These are phyloP conservation scores for Beauveria australis DNA, from an alignment of 2,329 filamentous ascomycete genomes.

Conservation along the genomic window DNA sequence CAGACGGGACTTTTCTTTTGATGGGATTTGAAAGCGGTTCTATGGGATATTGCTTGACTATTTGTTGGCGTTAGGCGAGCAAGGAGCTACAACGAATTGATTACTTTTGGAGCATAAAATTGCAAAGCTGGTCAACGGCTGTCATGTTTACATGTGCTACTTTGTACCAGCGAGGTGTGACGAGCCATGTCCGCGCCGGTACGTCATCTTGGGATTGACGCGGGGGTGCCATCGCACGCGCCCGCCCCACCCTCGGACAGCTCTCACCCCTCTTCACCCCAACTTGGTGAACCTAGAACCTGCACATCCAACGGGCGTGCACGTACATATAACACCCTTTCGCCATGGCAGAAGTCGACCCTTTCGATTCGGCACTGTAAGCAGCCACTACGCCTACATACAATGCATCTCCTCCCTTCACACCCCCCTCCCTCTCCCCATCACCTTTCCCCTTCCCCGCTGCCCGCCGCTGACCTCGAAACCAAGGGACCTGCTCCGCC, in stretches of 20 bases:
- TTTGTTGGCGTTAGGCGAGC: background rate
- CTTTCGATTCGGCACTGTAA: conserved; percentile 71
- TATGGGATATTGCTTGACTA: background rate
- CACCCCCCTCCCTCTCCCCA: conserved; percentile 9
- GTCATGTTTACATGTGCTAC: background rate
- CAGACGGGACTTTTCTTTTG: background rate
- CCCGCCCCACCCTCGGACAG: conserved; percentile 1
- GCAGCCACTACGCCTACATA: conserved; percentile 19
- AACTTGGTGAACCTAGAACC: background rate
- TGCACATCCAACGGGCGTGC: background rate
- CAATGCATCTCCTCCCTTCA: background rate
- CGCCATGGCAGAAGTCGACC: conserved; percentile 48
- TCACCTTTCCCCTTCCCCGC: background rate
- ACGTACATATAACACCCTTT: background rate
- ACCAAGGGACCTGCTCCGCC: conserved; percentile 95
- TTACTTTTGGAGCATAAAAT: background rate
- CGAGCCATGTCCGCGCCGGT: background rate
- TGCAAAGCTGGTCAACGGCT: background rate
- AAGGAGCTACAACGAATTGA: background rate
- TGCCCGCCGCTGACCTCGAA: background rate
- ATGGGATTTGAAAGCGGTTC: background rate
- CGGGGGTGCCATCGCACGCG: background rate
- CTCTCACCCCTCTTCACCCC: background rate
- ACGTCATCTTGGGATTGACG: background rate
- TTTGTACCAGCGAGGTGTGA: background rate